Percentiles rank a stretch among this genome's conserved stretches.
Conservation (phyloP, 2,329 filamentous ascomycete genomes). For the Diplocarpon mali region DNA sequence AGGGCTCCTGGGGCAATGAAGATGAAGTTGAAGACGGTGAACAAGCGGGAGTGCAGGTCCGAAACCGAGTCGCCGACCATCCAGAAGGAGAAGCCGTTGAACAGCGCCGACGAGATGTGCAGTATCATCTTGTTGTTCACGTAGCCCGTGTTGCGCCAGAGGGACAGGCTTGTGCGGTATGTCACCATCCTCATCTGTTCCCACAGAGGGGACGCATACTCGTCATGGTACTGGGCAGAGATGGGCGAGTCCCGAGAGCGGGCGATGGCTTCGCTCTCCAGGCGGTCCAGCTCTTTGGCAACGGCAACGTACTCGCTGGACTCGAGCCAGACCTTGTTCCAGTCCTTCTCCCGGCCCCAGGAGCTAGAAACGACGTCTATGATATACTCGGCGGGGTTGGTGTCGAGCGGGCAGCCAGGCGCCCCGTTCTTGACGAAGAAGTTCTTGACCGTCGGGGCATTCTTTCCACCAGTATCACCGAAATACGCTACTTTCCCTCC, state of each 20-base stretch:
- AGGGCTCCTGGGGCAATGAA: conserved; percentile 49
- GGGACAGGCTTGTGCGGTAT: conserved; percentile 31
- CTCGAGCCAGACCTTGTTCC: conserved; percentile 55
- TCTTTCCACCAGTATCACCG: conserved; percentile 47
- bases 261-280: conserved; percentile 34
- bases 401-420: conserved; percentile 28
- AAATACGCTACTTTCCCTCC: conserved; percentile 61
- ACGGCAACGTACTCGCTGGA: conserved; percentile 44
- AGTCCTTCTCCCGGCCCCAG: conserved; percentile 46
- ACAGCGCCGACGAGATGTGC: conserved; percentile 42
- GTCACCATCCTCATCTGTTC: conserved; percentile 31
- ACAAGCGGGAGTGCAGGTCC: conserved; percentile 43
- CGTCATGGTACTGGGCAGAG: conserved; percentile 34
- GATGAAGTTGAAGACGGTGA: conserved; percentile 52
- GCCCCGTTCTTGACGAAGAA: conserved; percentile 49
- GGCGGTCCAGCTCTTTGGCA: conserved; percentile 46
- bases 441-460: conserved; percentile 43
- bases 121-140: conserved; percentile 38
- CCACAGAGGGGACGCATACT: conserved; percentile 37
- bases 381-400: conserved; percentile 36
- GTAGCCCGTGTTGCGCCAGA: conserved; percentile 54
- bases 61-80: conserved; percentile 40
- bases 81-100: conserved; percentile 54
- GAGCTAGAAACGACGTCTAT: conserved; percentile 35
- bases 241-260: conserved; percentile 22